Base-by-base conservation (phyloP, 768 basidiomycete species). In the Amanita fuliginea region DNA sequence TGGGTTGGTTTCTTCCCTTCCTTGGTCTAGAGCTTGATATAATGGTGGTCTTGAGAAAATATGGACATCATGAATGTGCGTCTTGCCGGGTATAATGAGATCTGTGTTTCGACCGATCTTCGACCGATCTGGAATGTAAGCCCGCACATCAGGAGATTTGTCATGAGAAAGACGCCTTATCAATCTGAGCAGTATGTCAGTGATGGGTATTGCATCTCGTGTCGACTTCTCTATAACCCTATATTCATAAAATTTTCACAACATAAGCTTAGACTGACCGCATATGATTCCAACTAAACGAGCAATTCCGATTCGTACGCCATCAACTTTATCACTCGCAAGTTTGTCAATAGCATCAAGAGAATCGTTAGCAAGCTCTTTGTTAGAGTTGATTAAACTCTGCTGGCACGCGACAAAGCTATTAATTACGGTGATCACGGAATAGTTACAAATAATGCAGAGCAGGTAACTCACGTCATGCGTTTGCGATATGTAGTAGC, bases 241-340 rank as follows among this genome's bases (percentile, higher is more conserved):
- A 44, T 51, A 47, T 53, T 44, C 24, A 30, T 16, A 40, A 19
- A 32, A 18, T 1, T 34, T 6, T 14, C 7, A 11, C 33, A 8
- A 10, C 6, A 21, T 4, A 10, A 49, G 28, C 51, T 44, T 44
- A 11, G 46, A 68, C 78, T 60, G 64, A 86, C 85, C 74, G 55
- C 67, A 71, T 24, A 81, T 61, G 42, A 64, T 57, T 43, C 78
- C 78, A 36, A 81, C 64, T 41, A 90, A 74, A 43, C 91, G 76
- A n/a, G 93, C 83, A 2, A 91, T 73, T 6, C 81, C 85, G 50
- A 96, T 90, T 41, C 91, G 76, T 30, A 96, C 91, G 53, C 90
- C 92, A 45, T 86, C 72, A 10, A 95, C 80, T 32, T 60, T 58
- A 59, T 97, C 94, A 28, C 68, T 60, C 4, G 77, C 75, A 36